phyloP scores from a whole-genome alignment of 2,329 filamentous ascomycete species.

The Pseudogymnoascus sp. region DNA sequence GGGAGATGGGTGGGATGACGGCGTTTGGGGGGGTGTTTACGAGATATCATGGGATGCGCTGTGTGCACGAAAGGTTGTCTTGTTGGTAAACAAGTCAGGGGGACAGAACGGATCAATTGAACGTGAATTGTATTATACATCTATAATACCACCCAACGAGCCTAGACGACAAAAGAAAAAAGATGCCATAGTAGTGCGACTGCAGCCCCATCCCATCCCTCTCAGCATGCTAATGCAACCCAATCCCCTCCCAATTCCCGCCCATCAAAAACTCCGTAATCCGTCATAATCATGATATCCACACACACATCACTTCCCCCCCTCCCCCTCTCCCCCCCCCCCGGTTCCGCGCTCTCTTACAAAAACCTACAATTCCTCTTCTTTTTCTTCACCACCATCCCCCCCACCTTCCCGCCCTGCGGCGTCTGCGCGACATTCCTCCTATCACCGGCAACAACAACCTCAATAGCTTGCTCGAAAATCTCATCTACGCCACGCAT shows the following conservation, averaged over 20 bases:
- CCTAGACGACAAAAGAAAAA: not conserved
- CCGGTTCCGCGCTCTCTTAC: slow-evolving; percentile 31
- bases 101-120: not conserved
- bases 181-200: not conserved
- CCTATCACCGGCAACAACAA: slow-evolving; percentile 72
- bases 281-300: not conserved
- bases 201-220: not conserved
- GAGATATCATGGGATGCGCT: not conserved
- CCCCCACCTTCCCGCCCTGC: slow-evolving; percentile 13
- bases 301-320: not conserved
- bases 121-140: slow-evolving; percentile 2
- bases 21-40: slow-evolving; percentile 15
- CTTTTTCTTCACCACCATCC: slow-evolving; percentile 56
- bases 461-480: slow-evolving; percentile 85
- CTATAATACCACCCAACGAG: not conserved
- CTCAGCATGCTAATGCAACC: not conserved
- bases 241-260: not conserved
- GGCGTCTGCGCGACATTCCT: slow-evolving; percentile 39
- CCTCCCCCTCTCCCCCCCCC: slow-evolving; percentile 9
- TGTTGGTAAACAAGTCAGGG: not conserved
- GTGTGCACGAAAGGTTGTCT: not conserved
- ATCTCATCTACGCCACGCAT: slow-evolving; percentile 95
- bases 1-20: slow-evolving; percentile 12
- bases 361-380: slow-evolving; percentile 76
- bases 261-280: not conserved